A percentile compares a stretch with the other conserved stretches of the same genome.
These are phyloP conservation scores for Candolleomyces efflorescens DNA, from an alignment of 768 basidiomycete species.

Conservation along the genomic window DNA sequence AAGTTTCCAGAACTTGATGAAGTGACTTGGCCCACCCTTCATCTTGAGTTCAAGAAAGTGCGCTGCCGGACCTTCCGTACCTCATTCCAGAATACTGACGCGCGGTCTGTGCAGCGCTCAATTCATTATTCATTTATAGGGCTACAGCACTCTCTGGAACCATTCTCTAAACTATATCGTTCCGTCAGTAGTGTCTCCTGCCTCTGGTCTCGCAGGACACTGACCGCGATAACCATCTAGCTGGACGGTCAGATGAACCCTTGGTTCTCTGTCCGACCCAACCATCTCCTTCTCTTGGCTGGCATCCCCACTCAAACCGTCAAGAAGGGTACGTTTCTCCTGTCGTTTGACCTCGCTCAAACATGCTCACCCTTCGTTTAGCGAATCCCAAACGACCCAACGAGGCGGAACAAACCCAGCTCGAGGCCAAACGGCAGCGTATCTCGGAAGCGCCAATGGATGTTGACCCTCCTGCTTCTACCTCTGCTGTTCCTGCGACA, in stretches of 20 bases:
- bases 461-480: background rate
- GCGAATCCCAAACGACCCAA: slow-evolving; percentile 39
- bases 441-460: slow-evolving; percentile 25
- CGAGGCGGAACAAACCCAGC: slow-evolving; percentile 29
- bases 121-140: slow-evolving; percentile 32
- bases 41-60: slow-evolving; percentile 60
- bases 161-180: slow-evolving; percentile 19
- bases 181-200: slow-evolving; percentile 1
- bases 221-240: slow-evolving; percentile 27
- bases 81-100: background rate
- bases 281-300: slow-evolving; percentile 43
- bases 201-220: slow-evolving; percentile 23
- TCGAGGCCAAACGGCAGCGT: slow-evolving; percentile 43
- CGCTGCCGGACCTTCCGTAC: background rate
- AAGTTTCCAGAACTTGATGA: slow-evolving; percentile 39
- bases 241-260: slow-evolving; percentile 20
- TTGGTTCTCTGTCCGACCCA: slow-evolving; percentile 52
- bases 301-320: slow-evolving; percentile 39
- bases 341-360: background rate
- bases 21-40: slow-evolving; percentile 57
- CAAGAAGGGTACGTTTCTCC: slow-evolving; percentile 19
- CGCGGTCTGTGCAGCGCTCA: slow-evolving; percentile 40
- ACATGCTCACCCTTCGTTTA: slow-evolving; percentile 11
- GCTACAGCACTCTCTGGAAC: background rate
- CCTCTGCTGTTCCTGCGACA: too few species aligned